These are phyloP conservation scores for Arthrobotrys conoides DNA, from an alignment of 2,329 filamentous ascomycete species.

Conservation along the genomic window DNA sequence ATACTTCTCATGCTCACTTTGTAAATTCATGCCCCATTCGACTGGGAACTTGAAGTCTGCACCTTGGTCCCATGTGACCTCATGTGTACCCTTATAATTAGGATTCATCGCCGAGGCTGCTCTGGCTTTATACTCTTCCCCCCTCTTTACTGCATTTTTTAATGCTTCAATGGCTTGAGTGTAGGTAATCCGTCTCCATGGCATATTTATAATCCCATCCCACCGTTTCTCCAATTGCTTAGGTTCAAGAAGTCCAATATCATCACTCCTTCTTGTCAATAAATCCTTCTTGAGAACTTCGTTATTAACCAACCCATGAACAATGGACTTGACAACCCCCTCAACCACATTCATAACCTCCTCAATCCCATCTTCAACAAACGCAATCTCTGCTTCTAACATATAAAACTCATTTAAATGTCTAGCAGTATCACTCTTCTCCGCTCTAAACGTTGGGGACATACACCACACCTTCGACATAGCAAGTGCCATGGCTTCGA, in stretches of 20 bases:
- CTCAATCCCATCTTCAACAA: slow-evolving; percentile 76
- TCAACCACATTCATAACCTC: slow-evolving; percentile 85
- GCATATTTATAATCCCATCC: slow-evolving; percentile 74
- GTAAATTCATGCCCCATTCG: slow-evolving; percentile 80
- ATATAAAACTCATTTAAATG: slow-evolving; percentile 99
- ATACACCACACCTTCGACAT: slow-evolving; percentile 93
- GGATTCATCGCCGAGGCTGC: not conserved
- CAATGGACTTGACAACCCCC: slow-evolving; percentile 77
- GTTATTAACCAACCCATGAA: slow-evolving; percentile 67
- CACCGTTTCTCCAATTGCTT: slow-evolving; percentile 77
- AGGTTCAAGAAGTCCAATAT: slow-evolving; percentile 70
- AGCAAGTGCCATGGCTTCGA: slow-evolving; percentile 90
- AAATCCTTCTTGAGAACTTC: slow-evolving; percentile 66
- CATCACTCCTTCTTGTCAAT: slow-evolving; percentile 65
- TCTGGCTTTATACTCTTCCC: slow-evolving; percentile 63
- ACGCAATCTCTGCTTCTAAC: slow-evolving; percentile 92
- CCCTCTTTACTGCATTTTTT: slow-evolving; percentile 71
- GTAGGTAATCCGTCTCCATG: slow-evolving; percentile 89
- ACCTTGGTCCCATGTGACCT: slow-evolving; percentile 60
- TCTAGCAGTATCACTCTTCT: slow-evolving; percentile 90
- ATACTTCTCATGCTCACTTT: slow-evolving; percentile 93
- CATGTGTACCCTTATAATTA: not conserved
- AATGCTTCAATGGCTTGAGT: slow-evolving; percentile 80
- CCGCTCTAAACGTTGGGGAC: slow-evolving; percentile 92
- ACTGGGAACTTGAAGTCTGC: slow-evolving; percentile 77